These are phyloP conservation scores for Neostapfia colusana DNA, from an alignment of 176 grass and related monocot genomes.

Conservation along the genomic window DNA sequence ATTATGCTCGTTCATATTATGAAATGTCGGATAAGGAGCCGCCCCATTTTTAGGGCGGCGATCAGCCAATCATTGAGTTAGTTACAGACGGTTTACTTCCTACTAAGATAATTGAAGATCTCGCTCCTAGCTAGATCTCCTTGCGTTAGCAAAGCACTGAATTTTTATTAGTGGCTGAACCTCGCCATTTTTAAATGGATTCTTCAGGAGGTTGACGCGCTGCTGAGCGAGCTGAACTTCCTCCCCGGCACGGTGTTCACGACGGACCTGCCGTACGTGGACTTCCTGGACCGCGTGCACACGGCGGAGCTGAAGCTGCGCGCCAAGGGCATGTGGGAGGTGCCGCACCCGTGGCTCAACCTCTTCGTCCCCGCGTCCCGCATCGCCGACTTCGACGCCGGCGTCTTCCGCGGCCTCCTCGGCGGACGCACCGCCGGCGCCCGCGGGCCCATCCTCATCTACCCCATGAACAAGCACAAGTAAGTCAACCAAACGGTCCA, in stretches of 20 bases:
- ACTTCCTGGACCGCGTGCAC: constrained; percentile 90
- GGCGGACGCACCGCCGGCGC: constrained; percentile 71
- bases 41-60: constrained; percentile 23
- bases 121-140: constrained; percentile 69
- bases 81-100: constrained; percentile 27
- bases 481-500: constrained; percentile 12
- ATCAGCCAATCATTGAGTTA: constrained; percentile 51
- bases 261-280: constrained; percentile 84
- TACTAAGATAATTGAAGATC: constrained; percentile 26
- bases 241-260: constrained; percentile 80
- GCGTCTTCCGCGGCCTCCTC: constrained; percentile 78
- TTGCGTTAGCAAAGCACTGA: constrained; percentile 39
- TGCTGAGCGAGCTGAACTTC: constrained; percentile 68
- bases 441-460: constrained; percentile 91
- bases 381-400: constrained; percentile 81
- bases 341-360: constrained; percentile 97
- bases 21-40: constrained; percentile 4
- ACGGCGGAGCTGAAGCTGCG: constrained; percentile 85
- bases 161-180: background rate
- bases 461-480: constrained; percentile 96
- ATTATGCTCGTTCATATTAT: background rate
- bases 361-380: constrained; percentile 89
- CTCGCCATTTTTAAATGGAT: background rate
- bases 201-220: constrained; percentile 64
- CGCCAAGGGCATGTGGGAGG: constrained; percentile 83